Evolutionary conservation across 495 filamentous ascomycete species (phyloP), one percentile per base, ranked within the genome.

Genomic region (Aspergillus biplanus): DNA sequence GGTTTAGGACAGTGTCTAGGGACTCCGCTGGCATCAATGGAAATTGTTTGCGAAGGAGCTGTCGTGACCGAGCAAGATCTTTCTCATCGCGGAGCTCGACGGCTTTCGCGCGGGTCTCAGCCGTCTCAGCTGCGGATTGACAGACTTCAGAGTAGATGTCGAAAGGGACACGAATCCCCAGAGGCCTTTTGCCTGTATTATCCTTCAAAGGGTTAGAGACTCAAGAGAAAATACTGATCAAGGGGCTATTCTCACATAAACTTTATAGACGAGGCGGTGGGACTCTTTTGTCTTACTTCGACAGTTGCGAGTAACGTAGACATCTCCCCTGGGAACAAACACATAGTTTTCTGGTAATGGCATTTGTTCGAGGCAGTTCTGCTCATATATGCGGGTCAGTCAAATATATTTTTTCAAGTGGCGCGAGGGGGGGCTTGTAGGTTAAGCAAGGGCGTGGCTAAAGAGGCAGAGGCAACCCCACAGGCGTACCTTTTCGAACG

Each of bases 251-350:
- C 75, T 68, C 53, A 81, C 78, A 56, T 75, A 81, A 63, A 84
- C 77, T 15, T 76, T 70, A 52, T 79, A 84, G 48, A 84, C 73
- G 0, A 65, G 58, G 44, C 68, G 70, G 18, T 67, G 60, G 11
- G 74, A 72, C 42, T 80, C 73, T 59, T 80, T 79, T 15, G 81
- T 83, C 33, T 76, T 72, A 37, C 63, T 69, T n/a, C 79, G 78
- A 56, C 80, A 83, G 59, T 82, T 68, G 5, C 79, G 70, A 18
- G 82, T 86, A 27, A 84, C 73, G 66, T 85, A 85, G 21, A 77
- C 72, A 63, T 80, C 71, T 9, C 82, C 83, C 62, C 77, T 81
- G n/a, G 74, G 77, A 35, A 84, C 82, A 62, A 83, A 83, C 13
- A 75, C 65, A 68, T 84, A 85, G 9, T 68, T 74, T 13, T 67